A percentile compares a stretch with the other conserved stretches of the same genome.
phyloP scores from a whole-genome alignment of 2,329 filamentous ascomycete species.

The Cladosporium sp. region DNA sequence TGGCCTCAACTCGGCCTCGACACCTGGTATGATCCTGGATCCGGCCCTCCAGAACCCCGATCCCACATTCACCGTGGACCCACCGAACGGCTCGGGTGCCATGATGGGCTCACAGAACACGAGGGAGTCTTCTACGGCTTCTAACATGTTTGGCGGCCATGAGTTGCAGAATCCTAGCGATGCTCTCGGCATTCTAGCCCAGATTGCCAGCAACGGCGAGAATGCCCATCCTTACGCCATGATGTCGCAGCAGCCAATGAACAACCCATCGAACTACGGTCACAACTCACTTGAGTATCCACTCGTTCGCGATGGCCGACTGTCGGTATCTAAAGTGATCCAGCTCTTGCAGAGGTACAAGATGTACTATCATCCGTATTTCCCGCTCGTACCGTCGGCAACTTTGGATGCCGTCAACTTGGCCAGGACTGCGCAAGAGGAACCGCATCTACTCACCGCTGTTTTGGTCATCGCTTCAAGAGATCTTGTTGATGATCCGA shows the following conservation, averaged over 20 bases:
- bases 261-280: slow-evolving; percentile 21
- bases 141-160: slow-evolving; percentile 17
- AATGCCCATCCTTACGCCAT: slow-evolving; percentile 17
- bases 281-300: slow-evolving; percentile 36
- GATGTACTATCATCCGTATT: slow-evolving; percentile 64
- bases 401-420: slow-evolving; percentile 54
- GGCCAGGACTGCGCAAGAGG: slow-evolving; percentile 53
- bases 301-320: slow-evolving; percentile 37
- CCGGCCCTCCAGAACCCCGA: slow-evolving; percentile 25
- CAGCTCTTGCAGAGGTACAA: slow-evolving; percentile 56
- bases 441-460: slow-evolving; percentile 64
- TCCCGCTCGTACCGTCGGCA: slow-evolving; percentile 60
- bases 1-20: slow-evolving; percentile 1
- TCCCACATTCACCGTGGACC: slow-evolving; percentile 11
- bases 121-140: slow-evolving; percentile 26
- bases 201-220: slow-evolving; percentile 38
- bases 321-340: slow-evolving; percentile 45
- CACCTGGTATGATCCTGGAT: slow-evolving; percentile 25
- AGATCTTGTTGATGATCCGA: slow-evolving; percentile 59
- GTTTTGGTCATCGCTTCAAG: slow-evolving; percentile 67
- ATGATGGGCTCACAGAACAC: slow-evolving; percentile 16
- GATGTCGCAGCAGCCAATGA: slow-evolving; percentile 9
- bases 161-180: slow-evolving; percentile 47
- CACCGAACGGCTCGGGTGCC: slow-evolving; percentile 11
- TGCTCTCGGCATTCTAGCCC: slow-evolving; percentile 44